These are phyloP conservation scores for Cordyceps cicadae DNA, from an alignment of 2,329 filamentous ascomycete genomes.

Conservation along the genomic window DNA sequence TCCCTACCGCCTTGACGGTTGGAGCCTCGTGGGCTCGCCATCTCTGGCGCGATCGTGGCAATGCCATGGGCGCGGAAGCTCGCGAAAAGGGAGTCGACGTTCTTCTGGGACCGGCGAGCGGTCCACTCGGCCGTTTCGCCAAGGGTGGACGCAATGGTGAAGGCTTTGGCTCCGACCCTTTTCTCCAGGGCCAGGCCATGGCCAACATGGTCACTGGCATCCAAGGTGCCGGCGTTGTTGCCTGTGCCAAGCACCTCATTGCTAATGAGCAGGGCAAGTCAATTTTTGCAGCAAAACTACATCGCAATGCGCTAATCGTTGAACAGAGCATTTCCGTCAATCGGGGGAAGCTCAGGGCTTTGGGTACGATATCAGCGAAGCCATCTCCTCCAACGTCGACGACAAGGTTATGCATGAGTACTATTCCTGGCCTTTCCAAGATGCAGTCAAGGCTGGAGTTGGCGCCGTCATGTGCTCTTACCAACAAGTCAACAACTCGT, in stretches of 20 bases:
- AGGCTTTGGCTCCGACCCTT: conserved; percentile 62
- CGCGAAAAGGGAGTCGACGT: conserved; percentile 70
- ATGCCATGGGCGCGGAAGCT: conserved; percentile 51
- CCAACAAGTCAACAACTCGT: conserved; percentile 73
- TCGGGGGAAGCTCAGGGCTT: conserved; percentile 41
- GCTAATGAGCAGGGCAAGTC: conserved; percentile 56
- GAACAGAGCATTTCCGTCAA: conserved; percentile 61
- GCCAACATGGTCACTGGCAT: conserved; percentile 70
- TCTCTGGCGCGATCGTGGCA: conserved; percentile 49
- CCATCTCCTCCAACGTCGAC: conserved; percentile 54
- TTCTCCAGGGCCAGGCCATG: conserved; percentile 63
- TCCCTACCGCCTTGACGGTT: conserved; percentile 68
- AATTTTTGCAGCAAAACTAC: background rate
- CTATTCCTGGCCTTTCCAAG: conserved; percentile 71
- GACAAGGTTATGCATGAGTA: conserved; percentile 69
- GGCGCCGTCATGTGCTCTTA: conserved; percentile 60
- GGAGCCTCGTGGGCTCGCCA: conserved; percentile 75
- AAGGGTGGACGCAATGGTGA: conserved; percentile 55
- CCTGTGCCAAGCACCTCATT: conserved; percentile 72
- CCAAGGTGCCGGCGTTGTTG: conserved; percentile 73
- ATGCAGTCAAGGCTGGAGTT: conserved; percentile 61
- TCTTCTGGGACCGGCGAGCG: conserved; percentile 46
- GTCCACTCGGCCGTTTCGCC: conserved; percentile 39
- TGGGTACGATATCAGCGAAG: conserved; percentile 55
- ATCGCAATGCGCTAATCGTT: conserved; percentile 4